Base-by-base conservation (phyloP, 2,329 filamentous ascomycete species). In the Paracamarosporium sp. region DNA sequence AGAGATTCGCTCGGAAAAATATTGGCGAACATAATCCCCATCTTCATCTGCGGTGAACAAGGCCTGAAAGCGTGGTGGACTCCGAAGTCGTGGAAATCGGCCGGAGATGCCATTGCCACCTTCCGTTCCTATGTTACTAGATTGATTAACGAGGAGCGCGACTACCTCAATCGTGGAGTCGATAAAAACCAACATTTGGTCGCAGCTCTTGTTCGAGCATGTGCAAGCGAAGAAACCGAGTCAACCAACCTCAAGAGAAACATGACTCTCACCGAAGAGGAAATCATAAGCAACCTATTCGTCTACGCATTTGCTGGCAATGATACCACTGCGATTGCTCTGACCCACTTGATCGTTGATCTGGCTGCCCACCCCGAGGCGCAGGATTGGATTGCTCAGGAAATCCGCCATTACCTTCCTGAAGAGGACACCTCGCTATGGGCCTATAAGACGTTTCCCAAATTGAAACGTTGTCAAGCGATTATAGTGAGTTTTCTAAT, bases 281-380 rank as follows among this genome's bases (percentile, higher is more conserved):
- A 66, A 28, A 65, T 64, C 5, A 56, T 61, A 25, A 81, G 82
- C 17, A 83, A 84, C 44, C 66, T 83, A 40, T 82, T 82, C 48
- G 71, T 80, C 0, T 77, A 82, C 58, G 82, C 80, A 38, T 73
- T 84, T 50, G 83, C 83, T 0, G 83, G 83, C 0, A 81, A 83
- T 54, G 82, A 85, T 56, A 83, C 82, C 0, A 82, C 81, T 0
- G 80, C 82, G 1, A 76, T 81, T 20, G 77, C 78, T 0, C 62
- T 84, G 6, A 55, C 43, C 7, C 73, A 76, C 1, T 81, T 77
- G 44, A 69, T 78, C 0, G 64, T 81, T 1, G 64, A 78, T 12
- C 69, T 85, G 1, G 80, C 82, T 1, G 74, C 76, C 0, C 61
- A 82, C 41, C 80, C 78, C 0, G 66, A 77, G 2, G 76, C 80